A percentile compares a stretch with the other conserved stretches of the same genome.
Conservation (phyloP, 495 filamentous ascomycete genomes). For the Annulohypoxylon bovei region DNA sequence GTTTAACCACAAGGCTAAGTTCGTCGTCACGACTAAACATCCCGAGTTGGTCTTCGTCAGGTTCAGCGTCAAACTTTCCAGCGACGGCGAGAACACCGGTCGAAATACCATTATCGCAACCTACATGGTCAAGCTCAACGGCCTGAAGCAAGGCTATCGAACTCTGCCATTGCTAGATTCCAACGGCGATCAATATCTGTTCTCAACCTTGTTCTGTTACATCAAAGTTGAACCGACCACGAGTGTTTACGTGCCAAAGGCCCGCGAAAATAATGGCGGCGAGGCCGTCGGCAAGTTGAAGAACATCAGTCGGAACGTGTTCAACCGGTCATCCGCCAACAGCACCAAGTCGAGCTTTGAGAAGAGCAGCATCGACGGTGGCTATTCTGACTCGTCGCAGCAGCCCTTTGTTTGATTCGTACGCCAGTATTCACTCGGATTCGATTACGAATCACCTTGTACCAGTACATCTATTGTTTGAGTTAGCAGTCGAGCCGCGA, state of each 20-base stretch:
- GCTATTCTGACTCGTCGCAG: conserved; percentile 36
- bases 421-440: not conserved
- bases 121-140: conserved; percentile 91
- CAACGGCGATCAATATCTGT: conserved; percentile 89
- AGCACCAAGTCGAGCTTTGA: conserved; percentile 60
- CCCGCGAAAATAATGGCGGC: conserved; percentile 44
- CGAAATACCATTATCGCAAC: conserved; percentile 76
- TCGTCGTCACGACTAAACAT: conserved; percentile 87
- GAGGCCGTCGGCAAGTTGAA: conserved; percentile 59
- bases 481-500: conserved; percentile 31
- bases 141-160: conserved; percentile 92
- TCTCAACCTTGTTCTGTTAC: conserved; percentile 92
- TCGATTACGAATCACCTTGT: conserved; percentile 30
- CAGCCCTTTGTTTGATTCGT: conserved; percentile 28
- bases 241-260: conserved; percentile 60
- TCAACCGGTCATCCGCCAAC: conserved; percentile 52
- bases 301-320: conserved; percentile 59
- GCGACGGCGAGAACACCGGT: conserved; percentile 68
- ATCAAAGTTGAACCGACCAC: conserved; percentile 73
- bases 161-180: conserved; percentile 92
- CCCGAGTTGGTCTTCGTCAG: conserved; percentile 93
- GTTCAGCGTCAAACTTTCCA: conserved; percentile 87
- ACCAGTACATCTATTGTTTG: conserved; percentile 36
- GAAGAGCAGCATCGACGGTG: conserved; percentile 45
- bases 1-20: conserved; percentile 75